Evolutionary conservation across 257 asterid genomes (phyloP).

Genomic region (Coffea canephora): DNA sequence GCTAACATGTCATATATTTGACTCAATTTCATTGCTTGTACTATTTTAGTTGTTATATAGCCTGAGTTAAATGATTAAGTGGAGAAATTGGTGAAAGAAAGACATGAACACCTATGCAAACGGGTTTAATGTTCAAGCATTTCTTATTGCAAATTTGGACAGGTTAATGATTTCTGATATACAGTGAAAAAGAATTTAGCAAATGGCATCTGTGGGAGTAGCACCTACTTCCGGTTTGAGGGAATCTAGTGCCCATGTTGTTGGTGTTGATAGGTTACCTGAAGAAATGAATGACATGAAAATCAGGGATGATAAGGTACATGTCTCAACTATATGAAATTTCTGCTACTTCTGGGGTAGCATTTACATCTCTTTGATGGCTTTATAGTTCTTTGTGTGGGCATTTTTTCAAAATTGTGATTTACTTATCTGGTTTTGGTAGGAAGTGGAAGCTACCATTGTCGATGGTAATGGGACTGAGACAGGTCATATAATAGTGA

Average conservation of each 20-base stretch:
- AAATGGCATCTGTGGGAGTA: constrained; percentile 64
- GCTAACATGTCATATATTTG: neutral
- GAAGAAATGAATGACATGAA: constrained; percentile 37
- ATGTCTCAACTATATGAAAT: neutral
- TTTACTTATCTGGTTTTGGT: constrained; percentile 1
- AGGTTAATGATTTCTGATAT: constrained; percentile 62
- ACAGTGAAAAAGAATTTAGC: constrained; percentile 30
- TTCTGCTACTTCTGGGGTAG: neutral
- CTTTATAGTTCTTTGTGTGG: neutral
- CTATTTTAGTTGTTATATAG: neutral
- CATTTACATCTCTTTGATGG: neutral
- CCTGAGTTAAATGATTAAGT: neutral
- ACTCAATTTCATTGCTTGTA: neutral
- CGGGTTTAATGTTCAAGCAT: neutral
- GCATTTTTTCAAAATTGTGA: constrained; percentile 5
- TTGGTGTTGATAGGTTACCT: constrained; percentile 29
- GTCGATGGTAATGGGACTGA: constrained; percentile 95
- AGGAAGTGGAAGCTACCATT: constrained; percentile 81
- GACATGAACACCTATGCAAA: neutral
- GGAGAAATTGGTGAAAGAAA: neutral
- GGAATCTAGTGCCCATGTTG: constrained; percentile 28
- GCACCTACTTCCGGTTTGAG: constrained; percentile 34
- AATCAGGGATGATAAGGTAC: constrained; percentile 33
- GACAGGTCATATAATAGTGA: constrained; percentile 94
- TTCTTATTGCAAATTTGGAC: constrained; percentile 12